Evolutionary conservation across 1,284 basidiomycete genomes (phyloP).

Genomic region (Trametes sp.): DNA sequence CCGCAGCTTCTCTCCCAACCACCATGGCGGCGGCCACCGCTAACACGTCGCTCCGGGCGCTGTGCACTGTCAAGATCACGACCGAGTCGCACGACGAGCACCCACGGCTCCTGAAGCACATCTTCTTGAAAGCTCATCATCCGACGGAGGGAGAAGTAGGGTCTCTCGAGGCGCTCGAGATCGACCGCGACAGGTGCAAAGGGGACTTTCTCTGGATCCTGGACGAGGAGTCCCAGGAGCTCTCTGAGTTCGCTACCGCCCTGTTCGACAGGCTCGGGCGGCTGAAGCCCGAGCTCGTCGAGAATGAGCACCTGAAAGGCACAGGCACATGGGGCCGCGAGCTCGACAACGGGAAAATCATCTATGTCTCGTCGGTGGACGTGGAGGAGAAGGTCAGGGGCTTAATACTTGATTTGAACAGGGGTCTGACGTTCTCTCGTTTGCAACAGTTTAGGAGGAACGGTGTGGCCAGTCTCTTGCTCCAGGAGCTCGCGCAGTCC

Average conservation of each 20-base stretch:
- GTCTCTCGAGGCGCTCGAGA: conserved; percentile 13
- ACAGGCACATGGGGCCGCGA: conserved; percentile 45
- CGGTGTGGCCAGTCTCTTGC: conserved; percentile 38
- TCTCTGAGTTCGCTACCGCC: conserved; percentile 38
- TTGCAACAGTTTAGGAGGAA: conserved; percentile 30
- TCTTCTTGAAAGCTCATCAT: conserved; percentile 12
- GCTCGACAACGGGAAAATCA: conserved; percentile 37
- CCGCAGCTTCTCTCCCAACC: background rate
- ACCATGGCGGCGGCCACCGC: background rate
- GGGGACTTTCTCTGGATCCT: conserved; percentile 37
- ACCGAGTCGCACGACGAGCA: conserved; percentile 8
- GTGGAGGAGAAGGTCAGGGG: conserved; percentile 35
- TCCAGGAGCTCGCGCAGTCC: conserved; percentile 36
- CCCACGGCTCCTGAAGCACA: conserved; percentile 12
- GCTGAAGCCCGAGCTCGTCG: conserved; percentile 37
- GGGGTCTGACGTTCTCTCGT: background rate
- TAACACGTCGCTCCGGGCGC: background rate
- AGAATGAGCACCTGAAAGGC: conserved; percentile 40
- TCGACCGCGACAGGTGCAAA: conserved; percentile 15
- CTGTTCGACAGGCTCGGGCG: conserved; percentile 41
- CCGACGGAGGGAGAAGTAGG: conserved; percentile 10
- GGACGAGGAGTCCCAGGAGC: conserved; percentile 42
- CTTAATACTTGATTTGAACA: background rate
- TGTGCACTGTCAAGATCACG: background rate
- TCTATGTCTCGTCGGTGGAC: conserved; percentile 38